Evolutionary conservation across 2,329 filamentous ascomycete genomes (phyloP).

Genomic region (Drechslerella stenobrocha): DNA sequence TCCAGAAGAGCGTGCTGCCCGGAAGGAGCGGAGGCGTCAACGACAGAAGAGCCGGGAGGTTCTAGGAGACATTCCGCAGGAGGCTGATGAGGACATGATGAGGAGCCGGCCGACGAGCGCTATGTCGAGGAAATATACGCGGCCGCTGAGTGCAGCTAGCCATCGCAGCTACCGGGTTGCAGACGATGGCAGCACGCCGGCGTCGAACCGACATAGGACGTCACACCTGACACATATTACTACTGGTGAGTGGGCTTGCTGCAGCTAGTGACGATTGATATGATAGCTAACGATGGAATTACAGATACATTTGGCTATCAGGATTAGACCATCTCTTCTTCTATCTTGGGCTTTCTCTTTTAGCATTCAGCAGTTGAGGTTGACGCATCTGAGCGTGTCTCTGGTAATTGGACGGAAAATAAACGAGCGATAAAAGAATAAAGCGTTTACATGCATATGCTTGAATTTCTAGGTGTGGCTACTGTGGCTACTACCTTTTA

Average conservation of each 20-base stretch:
- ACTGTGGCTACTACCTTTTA: slow-evolving; percentile 12
- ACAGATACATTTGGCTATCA: slow-evolving; percentile 48
- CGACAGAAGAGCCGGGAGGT: slow-evolving; percentile 32
- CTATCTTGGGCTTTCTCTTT: slow-evolving; percentile 2
- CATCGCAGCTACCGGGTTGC: slow-evolving; percentile 39
- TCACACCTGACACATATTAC: slow-evolving; percentile 47
- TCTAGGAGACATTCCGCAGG: slow-evolving; percentile 37
- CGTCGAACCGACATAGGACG: slow-evolving; percentile 36
- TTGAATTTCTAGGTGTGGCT: background rate
- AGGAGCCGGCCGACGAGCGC: slow-evolving; percentile 36
- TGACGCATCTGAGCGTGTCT: background rate
- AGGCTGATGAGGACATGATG: slow-evolving; percentile 38
- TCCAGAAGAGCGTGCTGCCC: slow-evolving; percentile 22
- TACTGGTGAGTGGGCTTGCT: slow-evolving; percentile 27
- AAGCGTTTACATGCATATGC: slow-evolving; percentile 18
- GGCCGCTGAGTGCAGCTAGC: slow-evolving; percentile 41
- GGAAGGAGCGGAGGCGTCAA: slow-evolving; percentile 30
- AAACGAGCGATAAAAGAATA: slow-evolving; percentile 19
- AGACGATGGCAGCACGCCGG: slow-evolving; percentile 30
- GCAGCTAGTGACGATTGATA: background rate
- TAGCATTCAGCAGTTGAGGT: slow-evolving; percentile 11
- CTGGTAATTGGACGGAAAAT: slow-evolving; percentile 19
- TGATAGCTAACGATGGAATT: background rate
- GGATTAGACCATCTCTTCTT: slow-evolving; percentile 23
- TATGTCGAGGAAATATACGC: slow-evolving; percentile 36